phyloP scores from a whole-genome alignment of 805 yeast genomes.

The Yarrowia sp. region DNA sequence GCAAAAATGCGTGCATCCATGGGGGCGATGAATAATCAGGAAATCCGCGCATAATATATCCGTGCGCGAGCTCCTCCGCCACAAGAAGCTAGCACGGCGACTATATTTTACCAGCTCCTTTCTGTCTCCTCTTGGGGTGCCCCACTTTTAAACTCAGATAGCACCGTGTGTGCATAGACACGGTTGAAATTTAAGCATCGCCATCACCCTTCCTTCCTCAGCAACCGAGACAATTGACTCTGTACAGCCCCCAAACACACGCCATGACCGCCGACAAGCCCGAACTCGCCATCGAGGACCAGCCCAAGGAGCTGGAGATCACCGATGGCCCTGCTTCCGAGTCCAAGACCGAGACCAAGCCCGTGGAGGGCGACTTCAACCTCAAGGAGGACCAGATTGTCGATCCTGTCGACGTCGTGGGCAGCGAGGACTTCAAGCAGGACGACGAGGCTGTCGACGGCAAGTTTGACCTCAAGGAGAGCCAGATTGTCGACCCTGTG shows the following conservation, averaged over 20 bases:
- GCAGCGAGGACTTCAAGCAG: background rate
- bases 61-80: no score
- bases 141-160: conserved; percentile 9
- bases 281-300: conserved; percentile 8
- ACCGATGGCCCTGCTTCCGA: background rate
- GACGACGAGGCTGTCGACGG: background rate
- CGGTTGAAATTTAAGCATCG: background rate
- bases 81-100: no score
- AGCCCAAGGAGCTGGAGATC: conserved; percentile 20
- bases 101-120: no score
- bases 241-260: background rate
- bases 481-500: background rate
- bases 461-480: background rate
- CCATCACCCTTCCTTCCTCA: background rate
- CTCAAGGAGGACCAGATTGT: background rate
- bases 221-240: background rate
- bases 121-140: background rate
- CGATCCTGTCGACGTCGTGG: background rate
- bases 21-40: no score
- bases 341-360: conserved; percentile 26
- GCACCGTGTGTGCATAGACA: background rate
- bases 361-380: conserved; percentile 14
- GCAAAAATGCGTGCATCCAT: no score
- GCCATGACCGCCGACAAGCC: conserved; percentile 19
- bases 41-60: no score